Evolutionary conservation across 108 stramenopile genomes (phyloP), one percentile per base, ranked within the genome.

Genomic region (Poteriospumella lacustris): DNA sequence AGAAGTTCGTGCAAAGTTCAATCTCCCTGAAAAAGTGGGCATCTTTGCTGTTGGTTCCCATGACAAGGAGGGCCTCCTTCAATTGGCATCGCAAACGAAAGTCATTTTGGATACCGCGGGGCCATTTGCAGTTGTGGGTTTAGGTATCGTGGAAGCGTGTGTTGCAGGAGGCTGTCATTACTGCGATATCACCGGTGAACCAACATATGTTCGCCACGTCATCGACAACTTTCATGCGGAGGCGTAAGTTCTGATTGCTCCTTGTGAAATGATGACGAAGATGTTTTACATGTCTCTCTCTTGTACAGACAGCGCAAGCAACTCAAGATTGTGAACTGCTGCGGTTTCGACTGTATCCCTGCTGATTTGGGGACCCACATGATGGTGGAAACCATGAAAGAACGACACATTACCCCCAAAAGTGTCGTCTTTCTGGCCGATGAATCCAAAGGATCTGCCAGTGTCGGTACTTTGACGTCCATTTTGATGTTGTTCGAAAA

Each of bases 311-410:
- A 9, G 31, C 64, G 19, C 9, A 67, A 67, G 12, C 39, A 41
- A 33, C 12, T 67, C 19, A 67, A 67, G 40, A 41, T 67, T 19
- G 40, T 67, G 9, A 9, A 38, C 40, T 67, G 19, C 19, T 67
- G 64, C 19, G 64, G 64, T 38, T 67, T 67, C 40, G 64, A 67
- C 31, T 67, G 64, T 33, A 67, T 67, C 40, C 64, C 64, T 15
- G 40, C 64, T 15, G 64, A 67, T 67, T 40, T 67, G 64, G 64
- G 64, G 9, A 19, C 19, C 15, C 15, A 41, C 19, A 67, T 67
- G 64, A 67, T 67, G 64, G 19, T 33, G 12, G 64, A 67, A 19
- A 19, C 9, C 12, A 12, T 67, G 12, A 19, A 19, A 40, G 19
- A 19, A 12, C 31, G 12, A 15, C 12, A 19, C 15, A 15, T 33